phyloP scores from a whole-genome alignment of 345 rosid species.

The Litchi chinensis region DNA sequence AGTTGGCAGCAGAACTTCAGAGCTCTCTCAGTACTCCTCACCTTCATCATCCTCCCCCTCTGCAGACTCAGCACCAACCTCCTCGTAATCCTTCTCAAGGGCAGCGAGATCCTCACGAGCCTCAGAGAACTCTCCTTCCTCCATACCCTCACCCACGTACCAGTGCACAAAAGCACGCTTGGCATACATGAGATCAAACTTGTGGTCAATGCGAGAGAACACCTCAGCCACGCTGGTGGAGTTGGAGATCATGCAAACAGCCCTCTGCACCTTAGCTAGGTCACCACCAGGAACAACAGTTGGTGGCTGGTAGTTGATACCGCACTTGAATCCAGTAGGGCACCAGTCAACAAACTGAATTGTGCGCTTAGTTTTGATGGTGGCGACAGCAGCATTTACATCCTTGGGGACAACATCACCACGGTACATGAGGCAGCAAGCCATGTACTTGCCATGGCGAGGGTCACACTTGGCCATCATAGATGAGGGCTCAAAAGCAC shows the following conservation, averaged over 20 bases:
- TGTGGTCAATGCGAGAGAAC: slow-evolving; percentile 72
- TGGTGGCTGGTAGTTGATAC: slow-evolving; percentile 80
- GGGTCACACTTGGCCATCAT: slow-evolving; percentile 75
- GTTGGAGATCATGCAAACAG: slow-evolving; percentile 83
- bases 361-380: slow-evolving; percentile 77
- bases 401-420: slow-evolving; percentile 86
- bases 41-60: slow-evolving; percentile 69
- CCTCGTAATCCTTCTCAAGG: slow-evolving; percentile 76
- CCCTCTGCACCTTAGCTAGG: slow-evolving; percentile 78
- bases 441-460: slow-evolving; percentile 90
- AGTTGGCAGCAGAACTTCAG: background rate
- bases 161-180: slow-evolving; percentile 81
- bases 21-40: slow-evolving; percentile 45
- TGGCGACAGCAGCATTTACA: slow-evolving; percentile 71
- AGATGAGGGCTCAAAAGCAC: slow-evolving; percentile 50
- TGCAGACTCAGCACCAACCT: slow-evolving; percentile 77
- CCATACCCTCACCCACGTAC: slow-evolving; percentile 91
- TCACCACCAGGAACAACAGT: slow-evolving; percentile 85
- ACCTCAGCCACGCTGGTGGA: slow-evolving; percentile 83
- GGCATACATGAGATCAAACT: slow-evolving; percentile 76
- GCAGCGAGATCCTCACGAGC: slow-evolving; percentile 87
- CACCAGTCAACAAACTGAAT: slow-evolving; percentile 84
- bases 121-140: slow-evolving; percentile 79
- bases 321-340: slow-evolving; percentile 82
- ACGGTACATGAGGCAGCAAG: slow-evolving; percentile 80